phyloP scores from a whole-genome alignment of 495 filamentous ascomycete genomes.

The Penicillium malachiteum region DNA sequence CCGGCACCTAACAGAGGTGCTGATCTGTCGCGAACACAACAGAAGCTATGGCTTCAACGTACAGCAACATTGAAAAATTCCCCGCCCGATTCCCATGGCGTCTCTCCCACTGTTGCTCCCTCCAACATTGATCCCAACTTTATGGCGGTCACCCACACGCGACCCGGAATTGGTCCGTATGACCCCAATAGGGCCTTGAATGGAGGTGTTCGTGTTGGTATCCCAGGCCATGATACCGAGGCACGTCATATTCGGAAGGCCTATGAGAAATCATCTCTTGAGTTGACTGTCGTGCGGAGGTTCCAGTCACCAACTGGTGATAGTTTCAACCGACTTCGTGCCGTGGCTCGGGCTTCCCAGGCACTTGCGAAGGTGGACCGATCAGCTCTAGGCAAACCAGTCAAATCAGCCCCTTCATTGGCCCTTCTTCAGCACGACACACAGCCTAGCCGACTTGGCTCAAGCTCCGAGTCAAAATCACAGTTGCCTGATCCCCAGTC shows the following conservation, averaged over 20 bases:
- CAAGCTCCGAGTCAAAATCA: conserved; percentile 26
- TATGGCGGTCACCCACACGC: conserved; percentile 23
- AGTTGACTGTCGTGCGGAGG: conserved; percentile 43
- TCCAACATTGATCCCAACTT: conserved; percentile 37
- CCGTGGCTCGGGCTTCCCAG: conserved; percentile 26
- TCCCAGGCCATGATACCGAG: conserved; percentile 36
- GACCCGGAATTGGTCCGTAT: conserved; percentile 30
- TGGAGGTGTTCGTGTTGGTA: conserved; percentile 29
- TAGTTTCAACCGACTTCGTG: conserved; percentile 41
- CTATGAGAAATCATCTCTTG: conserved; percentile 45
- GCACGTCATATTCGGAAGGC: conserved; percentile 43
- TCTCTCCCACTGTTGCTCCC: conserved; percentile 26
- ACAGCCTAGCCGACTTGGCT: conserved; percentile 18
- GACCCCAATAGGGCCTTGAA: conserved; percentile 37
- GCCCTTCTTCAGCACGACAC: conserved; percentile 30
- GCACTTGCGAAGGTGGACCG: conserved; percentile 10
- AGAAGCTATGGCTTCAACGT: conserved; percentile 51
- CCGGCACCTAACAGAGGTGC: conserved; percentile 37
- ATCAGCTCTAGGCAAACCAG: conserved; percentile 32
- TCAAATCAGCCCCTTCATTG: conserved; percentile 43
- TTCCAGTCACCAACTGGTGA: conserved; percentile 46
- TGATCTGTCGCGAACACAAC: conserved; percentile 46
- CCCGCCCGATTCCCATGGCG: conserved; percentile 45
- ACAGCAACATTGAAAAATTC: conserved; percentile 48
- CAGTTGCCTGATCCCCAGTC: conserved; percentile 24